Evolutionary conservation across 2,329 filamentous ascomycete genomes (phyloP).

Genomic region (Aspergillus neoniger): DNA sequence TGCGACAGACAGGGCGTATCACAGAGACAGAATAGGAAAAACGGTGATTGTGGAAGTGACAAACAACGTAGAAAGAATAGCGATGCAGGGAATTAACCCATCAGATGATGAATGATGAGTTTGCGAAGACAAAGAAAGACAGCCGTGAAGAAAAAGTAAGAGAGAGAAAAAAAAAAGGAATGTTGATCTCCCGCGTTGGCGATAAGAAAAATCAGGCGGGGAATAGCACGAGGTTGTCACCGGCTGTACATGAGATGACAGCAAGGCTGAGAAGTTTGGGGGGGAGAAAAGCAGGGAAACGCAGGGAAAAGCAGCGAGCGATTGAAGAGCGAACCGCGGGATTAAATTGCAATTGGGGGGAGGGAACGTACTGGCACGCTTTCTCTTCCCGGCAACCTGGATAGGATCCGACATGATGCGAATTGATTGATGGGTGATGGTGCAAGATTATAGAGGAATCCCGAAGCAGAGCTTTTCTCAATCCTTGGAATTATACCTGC

Average conservation of each 20-base stretch:
- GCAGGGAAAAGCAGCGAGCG: not conserved
- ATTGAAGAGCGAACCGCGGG: not conserved
- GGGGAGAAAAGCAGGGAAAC: not conserved
- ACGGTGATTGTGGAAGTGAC: too few relatives aligned
- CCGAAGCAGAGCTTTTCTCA: not conserved
- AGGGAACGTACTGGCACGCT: slow-evolving; percentile 40
- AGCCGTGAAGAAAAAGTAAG: not conserved
- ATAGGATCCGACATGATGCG: slow-evolving; percentile 36
- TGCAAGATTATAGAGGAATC: not conserved
- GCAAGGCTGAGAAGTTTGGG: not conserved
- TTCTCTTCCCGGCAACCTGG: slow-evolving; percentile 40
- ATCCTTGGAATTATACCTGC: too few relatives aligned
- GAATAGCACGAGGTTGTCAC: not conserved
- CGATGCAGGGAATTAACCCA: not conserved
- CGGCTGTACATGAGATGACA: not conserved
- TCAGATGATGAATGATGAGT: too few relatives aligned
- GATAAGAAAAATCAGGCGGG: not conserved
- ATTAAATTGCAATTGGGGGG: not conserved
- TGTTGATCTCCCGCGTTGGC: slow-evolving; percentile 3
- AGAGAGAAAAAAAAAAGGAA: not conserved
- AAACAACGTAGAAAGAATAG: not conserved
- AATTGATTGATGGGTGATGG: slow-evolving; percentile 4
- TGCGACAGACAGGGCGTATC: not conserved
- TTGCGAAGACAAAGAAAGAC: too few relatives aligned
- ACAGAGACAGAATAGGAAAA: not conserved